A percentile compares a stretch with the other conserved stretches of the same genome.
phyloP scores from a whole-genome alignment of 2,329 filamentous ascomycete genomes.

The Pyricularia pennisetigena region DNA sequence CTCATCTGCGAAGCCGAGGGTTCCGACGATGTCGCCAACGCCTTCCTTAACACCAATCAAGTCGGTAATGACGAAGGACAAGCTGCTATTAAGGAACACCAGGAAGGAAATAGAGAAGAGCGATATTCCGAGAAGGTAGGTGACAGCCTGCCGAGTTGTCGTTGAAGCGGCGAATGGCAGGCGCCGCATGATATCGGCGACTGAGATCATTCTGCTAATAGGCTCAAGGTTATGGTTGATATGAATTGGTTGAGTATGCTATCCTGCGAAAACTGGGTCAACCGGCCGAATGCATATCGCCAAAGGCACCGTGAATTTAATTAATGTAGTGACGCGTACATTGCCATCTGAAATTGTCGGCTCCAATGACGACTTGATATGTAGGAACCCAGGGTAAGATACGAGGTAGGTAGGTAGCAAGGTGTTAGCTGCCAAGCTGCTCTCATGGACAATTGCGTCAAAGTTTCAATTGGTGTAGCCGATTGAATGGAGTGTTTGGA shows the following conservation, averaged over 20 bases:
- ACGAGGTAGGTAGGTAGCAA: no score
- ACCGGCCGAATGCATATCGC: background rate
- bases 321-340: background rate
- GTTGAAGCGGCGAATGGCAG: constrained; percentile 51
- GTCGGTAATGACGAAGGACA: constrained; percentile 79
- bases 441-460: background rate
- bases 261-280: background rate
- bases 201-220: background rate
- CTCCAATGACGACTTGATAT: background rate
- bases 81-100: constrained; percentile 77
- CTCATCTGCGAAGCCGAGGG: constrained; percentile 78
- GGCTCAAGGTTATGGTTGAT: background rate
- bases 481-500: background rate
- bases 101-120: constrained; percentile 85
- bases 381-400: no score
- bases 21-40: constrained; percentile 75
- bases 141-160: constrained; percentile 53
- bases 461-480: background rate
- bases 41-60: constrained; percentile 63
- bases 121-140: constrained; percentile 73
- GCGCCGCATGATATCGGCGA: constrained; percentile 27
- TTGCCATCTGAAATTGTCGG: background rate
- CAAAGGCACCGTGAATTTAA: background rate
- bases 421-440: background rate
- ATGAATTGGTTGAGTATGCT: background rate